Conservation (phyloP, 495 filamentous ascomycete genomes). For the Schizothecium vesticola region DNA sequence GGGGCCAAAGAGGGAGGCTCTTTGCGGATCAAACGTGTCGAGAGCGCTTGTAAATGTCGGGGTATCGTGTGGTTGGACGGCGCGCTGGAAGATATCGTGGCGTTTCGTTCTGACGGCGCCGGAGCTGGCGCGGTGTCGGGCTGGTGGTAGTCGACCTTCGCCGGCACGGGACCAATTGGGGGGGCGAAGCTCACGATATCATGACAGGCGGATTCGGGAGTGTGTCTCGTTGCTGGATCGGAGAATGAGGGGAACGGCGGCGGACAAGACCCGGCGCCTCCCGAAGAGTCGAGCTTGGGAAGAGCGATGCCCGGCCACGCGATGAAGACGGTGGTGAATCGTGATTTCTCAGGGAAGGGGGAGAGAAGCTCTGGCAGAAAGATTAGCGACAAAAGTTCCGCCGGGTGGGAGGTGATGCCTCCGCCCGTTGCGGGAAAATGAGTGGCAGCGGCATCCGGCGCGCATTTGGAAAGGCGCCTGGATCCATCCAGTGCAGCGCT, state of each 20-base stretch:
- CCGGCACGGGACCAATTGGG: constrained; percentile 21
- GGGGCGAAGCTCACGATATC: constrained; percentile 27
- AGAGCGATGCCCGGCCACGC: not conserved
- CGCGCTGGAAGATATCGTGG: not conserved
- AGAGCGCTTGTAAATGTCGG: not conserved
- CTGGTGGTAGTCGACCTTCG: constrained; percentile 20
- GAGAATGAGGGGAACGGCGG: not conserved
- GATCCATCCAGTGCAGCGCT: constrained; percentile 2
- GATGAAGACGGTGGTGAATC: not conserved
- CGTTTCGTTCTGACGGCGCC: constrained; percentile 12
- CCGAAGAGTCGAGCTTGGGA: not conserved
- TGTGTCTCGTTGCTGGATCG: not conserved
- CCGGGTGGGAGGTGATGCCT: constrained; percentile 12
- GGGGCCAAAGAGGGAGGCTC: not conserved
- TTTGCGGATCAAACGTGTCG: not conserved
- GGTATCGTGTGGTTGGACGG: not conserved
- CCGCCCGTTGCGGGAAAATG: constrained; percentile 29
- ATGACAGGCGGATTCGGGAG: constrained; percentile 23
- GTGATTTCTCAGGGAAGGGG: constrained; percentile 1
- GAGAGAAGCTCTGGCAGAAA: constrained; percentile 4
- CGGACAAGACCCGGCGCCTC: not conserved
- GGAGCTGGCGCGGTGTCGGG: constrained; percentile 13
- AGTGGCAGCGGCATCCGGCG: constrained; percentile 22
- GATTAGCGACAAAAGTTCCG: constrained; percentile 18
- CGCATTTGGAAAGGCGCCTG: constrained; percentile 28